phyloP scores from a whole-genome alignment of 768 basidiomycete species.

The Lactifluus echinatus region DNA sequence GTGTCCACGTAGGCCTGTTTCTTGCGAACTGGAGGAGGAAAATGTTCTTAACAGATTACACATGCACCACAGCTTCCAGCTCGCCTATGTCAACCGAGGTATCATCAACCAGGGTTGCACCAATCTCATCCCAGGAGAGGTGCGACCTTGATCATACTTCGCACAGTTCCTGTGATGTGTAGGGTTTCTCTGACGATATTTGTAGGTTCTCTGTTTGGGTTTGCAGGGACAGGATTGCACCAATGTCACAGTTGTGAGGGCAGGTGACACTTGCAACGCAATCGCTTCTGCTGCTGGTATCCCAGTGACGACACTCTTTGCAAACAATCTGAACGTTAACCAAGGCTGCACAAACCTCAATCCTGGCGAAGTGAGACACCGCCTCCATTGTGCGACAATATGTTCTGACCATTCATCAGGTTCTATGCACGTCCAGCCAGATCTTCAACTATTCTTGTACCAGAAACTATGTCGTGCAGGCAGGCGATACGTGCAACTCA shows the following conservation, averaged over 20 bases:
- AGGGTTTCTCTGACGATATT: neutral
- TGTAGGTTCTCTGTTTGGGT: slow-evolving; percentile 53
- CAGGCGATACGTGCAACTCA: too few relatives aligned
- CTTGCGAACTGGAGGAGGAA: neutral
- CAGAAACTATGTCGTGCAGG: too few relatives aligned
- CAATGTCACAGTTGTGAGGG: slow-evolving; percentile 38
- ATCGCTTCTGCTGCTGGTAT: slow-evolving; percentile 39
- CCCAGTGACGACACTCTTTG: slow-evolving; percentile 45
- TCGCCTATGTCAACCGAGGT: slow-evolving; percentile 41
- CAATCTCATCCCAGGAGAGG: slow-evolving; percentile 32
- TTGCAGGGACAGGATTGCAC: slow-evolving; percentile 46
- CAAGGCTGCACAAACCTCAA: slow-evolving; percentile 55
- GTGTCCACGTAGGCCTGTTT: slow-evolving; percentile 36
- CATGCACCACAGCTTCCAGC: slow-evolving; percentile 38
- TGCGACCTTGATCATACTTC: slow-evolving; percentile 20
- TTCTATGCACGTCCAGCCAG: too few relatives aligned
- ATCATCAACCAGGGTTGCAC: slow-evolving; percentile 44
- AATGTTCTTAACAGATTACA: neutral
- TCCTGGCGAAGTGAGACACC: slow-evolving; percentile 53
- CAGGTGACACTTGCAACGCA: slow-evolving; percentile 42
- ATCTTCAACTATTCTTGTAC: too few relatives aligned
- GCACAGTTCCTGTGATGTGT: too few relatives aligned
- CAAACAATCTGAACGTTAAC: slow-evolving; percentile 71
- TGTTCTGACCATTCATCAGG: neutral
- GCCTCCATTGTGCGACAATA: neutral